Percentiles rank a stretch among this genome's conserved stretches.
Evolutionary conservation across 148 eudicot genomes (phyloP).

Genomic region (Chenopodium quinoa): DNA sequence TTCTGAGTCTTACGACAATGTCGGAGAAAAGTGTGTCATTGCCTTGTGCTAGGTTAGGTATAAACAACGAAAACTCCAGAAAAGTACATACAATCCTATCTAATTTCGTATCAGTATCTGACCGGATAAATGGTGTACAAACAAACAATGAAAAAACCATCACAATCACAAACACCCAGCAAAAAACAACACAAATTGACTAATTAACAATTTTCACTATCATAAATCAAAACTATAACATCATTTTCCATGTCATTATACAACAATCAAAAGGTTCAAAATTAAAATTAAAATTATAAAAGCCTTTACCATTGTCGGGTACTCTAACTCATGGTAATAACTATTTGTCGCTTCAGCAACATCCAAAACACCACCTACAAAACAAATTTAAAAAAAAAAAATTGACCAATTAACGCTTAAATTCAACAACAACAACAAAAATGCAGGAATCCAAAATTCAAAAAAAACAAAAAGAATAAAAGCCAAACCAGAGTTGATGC

Average conservation of each 20-base stretch:
- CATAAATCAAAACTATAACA: background rate
- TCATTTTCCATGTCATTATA: background rate
- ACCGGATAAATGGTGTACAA: background rate
- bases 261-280: background rate
- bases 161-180: constrained; percentile 1
- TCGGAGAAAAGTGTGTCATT: too few species aligned
- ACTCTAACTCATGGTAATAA: constrained; percentile 47
- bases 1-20: too few species aligned
- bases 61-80: too few species aligned
- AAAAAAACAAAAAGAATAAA: background rate
- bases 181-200: background rate
- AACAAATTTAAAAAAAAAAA: constrained; percentile 3
- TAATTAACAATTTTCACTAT: background rate
- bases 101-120: background rate
- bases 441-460: background rate
- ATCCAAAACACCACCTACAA: constrained; percentile 74
- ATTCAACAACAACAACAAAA: constrained; percentile 1
- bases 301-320: constrained; percentile 57
- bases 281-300: too few species aligned
- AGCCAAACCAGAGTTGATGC: constrained; percentile 46
- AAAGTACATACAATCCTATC: too few species aligned
- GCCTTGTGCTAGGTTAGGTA: too few species aligned
- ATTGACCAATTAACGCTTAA: background rate
- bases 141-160: background rate
- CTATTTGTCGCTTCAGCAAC: constrained; percentile 53